Conservation (phyloP, 306 rosid species). For the Myrica gale region DNA sequence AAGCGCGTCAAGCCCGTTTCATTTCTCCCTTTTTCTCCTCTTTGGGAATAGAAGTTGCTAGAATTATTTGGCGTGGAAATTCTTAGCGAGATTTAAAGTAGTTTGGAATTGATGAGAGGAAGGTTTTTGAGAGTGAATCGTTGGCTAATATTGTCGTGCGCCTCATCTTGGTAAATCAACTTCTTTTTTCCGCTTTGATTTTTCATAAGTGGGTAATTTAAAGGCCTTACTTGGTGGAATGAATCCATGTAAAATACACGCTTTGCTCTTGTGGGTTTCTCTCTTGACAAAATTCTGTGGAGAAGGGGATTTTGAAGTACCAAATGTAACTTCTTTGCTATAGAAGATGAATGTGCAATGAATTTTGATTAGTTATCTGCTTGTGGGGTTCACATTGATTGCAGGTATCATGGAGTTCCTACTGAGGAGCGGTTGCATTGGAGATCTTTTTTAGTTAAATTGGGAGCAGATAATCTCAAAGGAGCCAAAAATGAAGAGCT, state of each 20-base stretch:
- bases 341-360: neutral
- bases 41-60: neutral
- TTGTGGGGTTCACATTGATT: neutral
- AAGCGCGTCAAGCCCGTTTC: neutral
- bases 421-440: conserved; percentile 91
- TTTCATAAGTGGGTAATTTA: neutral
- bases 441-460: conserved; percentile 91
- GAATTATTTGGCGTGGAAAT: neutral
- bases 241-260: neutral
- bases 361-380: neutral
- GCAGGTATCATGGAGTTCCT: conserved; percentile 94
- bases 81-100: neutral
- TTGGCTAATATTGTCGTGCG: neutral
- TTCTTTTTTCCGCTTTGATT: neutral
- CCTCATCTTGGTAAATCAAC: neutral
- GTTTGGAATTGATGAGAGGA: neutral
- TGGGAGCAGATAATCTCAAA: conserved; percentile 92
- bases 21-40: neutral
- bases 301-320: neutral
- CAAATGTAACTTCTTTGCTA: neutral
- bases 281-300: neutral
- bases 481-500: conserved; percentile 94
- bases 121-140: neutral
- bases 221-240: neutral
- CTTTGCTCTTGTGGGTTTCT: neutral